Base-by-base conservation (phyloP, 768 basidiomycete species). In the Suillus bovinus region DNA sequence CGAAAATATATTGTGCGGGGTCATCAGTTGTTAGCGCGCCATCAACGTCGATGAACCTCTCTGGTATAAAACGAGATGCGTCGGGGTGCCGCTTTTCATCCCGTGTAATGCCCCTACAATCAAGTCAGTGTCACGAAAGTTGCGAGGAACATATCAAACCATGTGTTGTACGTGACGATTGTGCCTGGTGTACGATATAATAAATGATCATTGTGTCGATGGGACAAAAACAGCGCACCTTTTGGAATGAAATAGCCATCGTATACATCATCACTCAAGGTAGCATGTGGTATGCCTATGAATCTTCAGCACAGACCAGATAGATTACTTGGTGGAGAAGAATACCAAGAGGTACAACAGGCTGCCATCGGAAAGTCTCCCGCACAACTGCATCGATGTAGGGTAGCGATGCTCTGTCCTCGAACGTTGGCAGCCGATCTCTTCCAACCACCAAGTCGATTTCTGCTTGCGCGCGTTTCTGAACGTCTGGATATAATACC, bases 401-500 rank as follows among this genome's bases (percentile, higher is more conserved):
- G 6, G 66, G 67, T 27, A 68, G 49, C 7, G 55, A 60, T 13
- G 9, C 42, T 33, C 63, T 52, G 34, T 70, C 69, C 2, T 64
- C 55, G 34, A 58, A 68, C 0, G 56, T 56, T 5, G 65, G 62
- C 3, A 71, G 47, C 10, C 68, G 58, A 29, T 68, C 63, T 20
- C 41, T 50, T 20, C 72, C 71, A 14, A 70, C 55, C 41, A 70
- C 62, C 0, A 61, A 54, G 33, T 73, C 69, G 10, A 73, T 59
- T 46, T 73, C 71, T 20, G 60, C 61, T 47, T 70, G 69, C 20
- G 63, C 64, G 3, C 63, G 58, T 41, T 36, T 36, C 53, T 49
- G 69, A 24, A 60, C 69, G 44, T 63, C 66, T 13, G 61, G 65
- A 60, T 61, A 60, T 39, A 64, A 58, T 22, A 65, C 70, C 69